A percentile compares a stretch with the other conserved stretches of the same genome.
Conservation (phyloP, 2,329 filamentous ascomycete species). For the Fusarium globosum region DNA sequence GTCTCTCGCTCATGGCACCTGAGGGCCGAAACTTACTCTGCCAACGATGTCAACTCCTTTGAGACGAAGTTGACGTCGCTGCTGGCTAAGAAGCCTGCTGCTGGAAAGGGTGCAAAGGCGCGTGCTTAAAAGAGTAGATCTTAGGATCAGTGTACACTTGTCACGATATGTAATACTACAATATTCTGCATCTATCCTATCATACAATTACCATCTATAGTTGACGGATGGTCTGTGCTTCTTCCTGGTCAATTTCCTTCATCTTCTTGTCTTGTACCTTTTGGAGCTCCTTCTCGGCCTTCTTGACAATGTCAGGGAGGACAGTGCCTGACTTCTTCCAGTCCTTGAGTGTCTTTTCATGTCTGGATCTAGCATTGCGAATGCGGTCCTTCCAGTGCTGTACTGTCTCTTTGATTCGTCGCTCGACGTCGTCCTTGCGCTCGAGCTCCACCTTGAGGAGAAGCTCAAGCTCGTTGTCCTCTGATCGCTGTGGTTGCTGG, state of each 20-base stretch:
- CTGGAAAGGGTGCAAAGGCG: conserved; percentile 40
- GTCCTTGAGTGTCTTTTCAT: conserved; percentile 61
- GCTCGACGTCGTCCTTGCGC: conserved; percentile 58
- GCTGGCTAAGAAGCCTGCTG: conserved; percentile 37
- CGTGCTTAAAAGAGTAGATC: conserved; percentile 39
- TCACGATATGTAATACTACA: conserved; percentile 47
- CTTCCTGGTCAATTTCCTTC: conserved; percentile 60
- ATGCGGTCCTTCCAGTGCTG: conserved; percentile 64
- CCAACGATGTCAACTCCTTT: conserved; percentile 51
- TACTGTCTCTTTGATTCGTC: conserved; percentile 57
- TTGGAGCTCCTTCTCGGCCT: conserved; percentile 60
- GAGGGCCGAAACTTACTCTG: conserved; percentile 52
- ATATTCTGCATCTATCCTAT: conserved; percentile 37
- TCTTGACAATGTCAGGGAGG: conserved; percentile 60
- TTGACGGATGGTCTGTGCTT: conserved; percentile 61
- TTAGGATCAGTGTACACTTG: conserved; percentile 43
- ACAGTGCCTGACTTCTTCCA: conserved; percentile 60
- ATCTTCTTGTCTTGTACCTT: conserved; percentile 65
- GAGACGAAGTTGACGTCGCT: conserved; percentile 54
- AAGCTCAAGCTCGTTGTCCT: conserved; percentile 70
- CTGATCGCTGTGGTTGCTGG: conserved; percentile 68
- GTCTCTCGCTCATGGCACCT: conserved; percentile 53
- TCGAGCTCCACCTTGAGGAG: conserved; percentile 65
- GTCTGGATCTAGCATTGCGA: conserved; percentile 58
- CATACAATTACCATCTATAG: conserved; percentile 39